Base-by-base conservation (phyloP, 331 rosid species). In the Dryas integrifolia region DNA sequence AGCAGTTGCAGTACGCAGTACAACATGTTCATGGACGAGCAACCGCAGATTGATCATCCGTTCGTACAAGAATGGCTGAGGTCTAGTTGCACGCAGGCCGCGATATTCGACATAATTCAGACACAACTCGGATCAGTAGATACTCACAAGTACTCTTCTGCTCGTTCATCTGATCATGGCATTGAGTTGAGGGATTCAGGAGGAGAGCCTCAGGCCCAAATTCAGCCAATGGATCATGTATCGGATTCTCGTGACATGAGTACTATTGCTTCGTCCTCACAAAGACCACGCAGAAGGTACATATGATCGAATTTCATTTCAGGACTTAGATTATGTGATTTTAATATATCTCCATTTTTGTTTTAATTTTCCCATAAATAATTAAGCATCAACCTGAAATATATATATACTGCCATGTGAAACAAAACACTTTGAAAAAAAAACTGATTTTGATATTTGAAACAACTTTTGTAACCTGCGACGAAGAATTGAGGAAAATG, bases 281-380 rank as follows among this genome's bases (percentile, higher is more conserved):
- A 80, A 76, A 67, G 84, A 60, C 74, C 79, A 1, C 74, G 83
- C 58, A 78, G 66, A 79, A 83, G 93, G 96, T 88, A 79, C 5
- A 3, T 35, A 9, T 24, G 24, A 15, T 4, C 35, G 24, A 30
- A 30, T 30, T 30, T 30, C 35, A 61, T 4, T 58, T 58, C 16
- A 13, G 1, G 7, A 9, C 16, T 55, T 55, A n/a, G 7, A 41
- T 56, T 43, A 4, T 61, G 48, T 61, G 26, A 61, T 14, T 24
- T 59, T 58, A 30, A 30, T 30, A 30, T 30, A 30, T 30, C 3
- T 30, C 35, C 35, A 1, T 30, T 30, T 30, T 30, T 30, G 35
- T 30, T 2, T 30, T 30, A 30, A 30, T 30, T 30, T 30, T 30
- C 2, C 35, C 35, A 0, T 21, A 21, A 21, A 21, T 21, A 21